Percentiles rank a stretch among this genome's conserved stretches.
Evolutionary conservation across 306 rosid species (phyloP).

Genomic region (Urtica urens): DNA sequence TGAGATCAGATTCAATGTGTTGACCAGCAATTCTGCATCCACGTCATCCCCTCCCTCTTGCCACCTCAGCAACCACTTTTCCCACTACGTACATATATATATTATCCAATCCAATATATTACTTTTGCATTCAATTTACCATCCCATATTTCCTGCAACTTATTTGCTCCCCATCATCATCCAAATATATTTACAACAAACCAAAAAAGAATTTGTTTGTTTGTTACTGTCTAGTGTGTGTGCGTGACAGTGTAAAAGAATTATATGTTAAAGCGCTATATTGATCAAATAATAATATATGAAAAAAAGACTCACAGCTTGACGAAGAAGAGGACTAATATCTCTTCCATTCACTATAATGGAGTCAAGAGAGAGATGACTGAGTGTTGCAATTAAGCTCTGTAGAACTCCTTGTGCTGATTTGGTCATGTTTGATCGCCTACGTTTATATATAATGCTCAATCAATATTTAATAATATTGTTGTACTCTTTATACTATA

Average conservation of each 20-base stretch:
- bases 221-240: neutral
- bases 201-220: neutral
- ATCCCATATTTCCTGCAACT: neutral
- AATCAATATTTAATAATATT: too few species aligned
- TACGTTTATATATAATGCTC: too few species aligned
- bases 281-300: neutral
- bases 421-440: conserved; percentile 35
- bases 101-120: neutral
- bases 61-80: conserved; percentile 71
- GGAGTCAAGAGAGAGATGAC: conserved; percentile 51
- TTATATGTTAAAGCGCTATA: neutral
- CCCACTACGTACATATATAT: conserved; percentile 39
- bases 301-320: conserved; percentile 35
- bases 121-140: too few species aligned
- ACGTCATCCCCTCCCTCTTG: conserved; percentile 45
- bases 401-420: conserved; percentile 36
- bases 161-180: too few species aligned
- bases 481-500: too few species aligned
- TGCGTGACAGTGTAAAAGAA: neutral
- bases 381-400: conserved; percentile 43
- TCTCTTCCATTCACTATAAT: conserved; percentile 51
- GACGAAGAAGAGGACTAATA: conserved; percentile 39
- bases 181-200: too few species aligned
- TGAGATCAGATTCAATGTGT: conserved; percentile 49
- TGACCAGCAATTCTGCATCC: conserved; percentile 57